Base-by-base conservation (phyloP, 2,329 filamentous ascomycete species). In the Talaromyces funiculosus region DNA sequence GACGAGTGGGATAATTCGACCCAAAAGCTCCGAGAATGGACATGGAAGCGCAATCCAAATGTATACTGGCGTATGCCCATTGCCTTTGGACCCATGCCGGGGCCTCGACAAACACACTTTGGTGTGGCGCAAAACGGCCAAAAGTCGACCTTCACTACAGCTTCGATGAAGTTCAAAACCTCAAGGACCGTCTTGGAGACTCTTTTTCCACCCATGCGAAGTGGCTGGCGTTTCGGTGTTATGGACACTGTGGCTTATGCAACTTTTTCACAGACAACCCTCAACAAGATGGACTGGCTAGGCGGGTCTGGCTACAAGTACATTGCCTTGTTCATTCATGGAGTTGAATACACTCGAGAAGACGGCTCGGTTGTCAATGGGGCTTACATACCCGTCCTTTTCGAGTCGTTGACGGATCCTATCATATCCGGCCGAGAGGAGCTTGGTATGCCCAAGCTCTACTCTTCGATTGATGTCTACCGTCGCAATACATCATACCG, bases 281-380 rank as follows among this genome's bases (percentile, higher is more conserved):
- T 84, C 2, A 69, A 74, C 38, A 79, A 80, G 0, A 80, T 88
- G 76, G 76, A 81, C 31, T 88, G 85, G 84, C 78, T 88, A 0
- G 84, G 82, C 3, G 85, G 85, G 2, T 71, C 73, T 0, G 84
- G 85, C 0, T 88, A 88, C 67, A 79, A 74, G 18, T 79, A 81
- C 64, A 73, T 85, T 14, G 85, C 84, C 0, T 75, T 88, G 0
- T 87, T 85, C 66, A 80, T 88, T 16, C 85, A 88, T 62, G 85
- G 83, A 0, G 81, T 87, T 1, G 71, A 84, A 62, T 86, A 86
- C 64, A 76, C 71, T 0, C 81, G 80, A 64, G 72, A 76, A 1
- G 68, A 82, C 58, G 82, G 83, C 1, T 72, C 73, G 0, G 71
- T 75, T 0, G 66, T 84, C 1, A 71, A 71, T 12, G 85, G 84